Conservation (phyloP, 2,329 filamentous ascomycete genomes). For the Microdochium nivale region DNA sequence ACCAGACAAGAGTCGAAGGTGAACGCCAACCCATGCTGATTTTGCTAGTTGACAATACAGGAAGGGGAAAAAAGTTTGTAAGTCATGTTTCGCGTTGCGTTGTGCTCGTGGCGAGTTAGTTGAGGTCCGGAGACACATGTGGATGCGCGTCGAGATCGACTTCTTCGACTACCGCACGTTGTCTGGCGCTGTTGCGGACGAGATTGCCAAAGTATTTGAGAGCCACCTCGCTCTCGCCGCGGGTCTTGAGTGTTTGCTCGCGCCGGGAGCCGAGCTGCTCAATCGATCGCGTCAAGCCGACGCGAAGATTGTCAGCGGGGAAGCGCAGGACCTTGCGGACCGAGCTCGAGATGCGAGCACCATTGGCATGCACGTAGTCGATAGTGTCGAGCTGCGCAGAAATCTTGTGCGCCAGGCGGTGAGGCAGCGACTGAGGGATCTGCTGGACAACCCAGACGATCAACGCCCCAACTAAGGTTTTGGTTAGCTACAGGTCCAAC, state of each 20-base stretch:
- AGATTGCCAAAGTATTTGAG: constrained; percentile 86
- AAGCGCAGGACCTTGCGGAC: constrained; percentile 83
- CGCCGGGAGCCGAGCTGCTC: constrained; percentile 73
- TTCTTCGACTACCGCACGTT: constrained; percentile 39
- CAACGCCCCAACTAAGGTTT: constrained; percentile 57
- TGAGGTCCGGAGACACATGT: constrained; percentile 11
- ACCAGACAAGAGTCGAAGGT: too few species aligned
- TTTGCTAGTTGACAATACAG: background rate
- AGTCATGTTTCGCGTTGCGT: background rate
- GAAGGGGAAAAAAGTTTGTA: background rate
- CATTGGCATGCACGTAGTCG: constrained; percentile 90
- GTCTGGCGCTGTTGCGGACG: constrained; percentile 52
- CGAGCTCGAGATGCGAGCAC: constrained; percentile 72
- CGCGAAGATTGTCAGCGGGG: constrained; percentile 78
- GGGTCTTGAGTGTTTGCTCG: constrained; percentile 75
- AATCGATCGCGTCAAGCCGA: constrained; percentile 73
- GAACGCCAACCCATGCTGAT: background rate
- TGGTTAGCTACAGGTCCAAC: constrained; percentile 19
- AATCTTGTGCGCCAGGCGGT: constrained; percentile 77
- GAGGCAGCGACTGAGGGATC: constrained; percentile 82
- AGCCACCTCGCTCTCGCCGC: constrained; percentile 76
- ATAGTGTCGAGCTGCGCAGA: constrained; percentile 69
- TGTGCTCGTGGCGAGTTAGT: background rate
- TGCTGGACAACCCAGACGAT: constrained; percentile 75
- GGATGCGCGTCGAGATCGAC: constrained; percentile 49